Base-by-base conservation (phyloP, 2,329 filamentous ascomycete species). In the Ophiocordyceps polyrhachis-furcata region DNA sequence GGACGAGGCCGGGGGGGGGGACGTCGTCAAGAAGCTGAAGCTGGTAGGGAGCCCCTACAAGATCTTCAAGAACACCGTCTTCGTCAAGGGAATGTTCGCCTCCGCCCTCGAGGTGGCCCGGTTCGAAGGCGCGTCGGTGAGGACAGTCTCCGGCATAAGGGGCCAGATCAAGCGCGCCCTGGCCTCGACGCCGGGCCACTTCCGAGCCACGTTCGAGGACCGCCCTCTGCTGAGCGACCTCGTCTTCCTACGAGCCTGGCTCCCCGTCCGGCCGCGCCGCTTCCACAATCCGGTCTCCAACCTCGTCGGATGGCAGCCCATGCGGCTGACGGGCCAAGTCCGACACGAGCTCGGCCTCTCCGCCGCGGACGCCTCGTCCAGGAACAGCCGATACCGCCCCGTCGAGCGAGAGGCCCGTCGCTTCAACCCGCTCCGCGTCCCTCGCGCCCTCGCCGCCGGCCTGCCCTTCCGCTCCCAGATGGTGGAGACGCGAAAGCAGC, bases 21-120 rank as follows among this genome's bases (percentile, higher is more conserved):
- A 98, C 60, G 96, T 98, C 51, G 91, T 98, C 62, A 98, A 98
- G 74, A 98, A 98, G 71, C 79, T 98, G 58, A 98, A 98, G 64
- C 75, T 98, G 43, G 95, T 87, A 0, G 91, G 91, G 48, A 73
- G 77, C 42, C 88, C 91, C 1, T 93, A 91, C 73, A 96, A 96
- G 67, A 93, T 96, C 63, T 96, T 93, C 76, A 94, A 94, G 65
- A 98, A 98, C 68, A 98, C 91, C 0, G 88, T 91, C 37, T 98
- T 98, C 60, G 87, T 98, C 66, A 93, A 91, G 62, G 86, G 93
- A 65, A 98, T 98, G 91, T 98, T 98, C 71, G 87, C 77, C 58
- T 81, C 82, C 1, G 73, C 86, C 0, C 78, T 98, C 40, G 91
- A 98, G 60, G 91, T 98, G 51, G 89, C 91, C 56, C 98, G 96